These are phyloP conservation scores for Cytospora paraplurivora DNA, from an alignment of 2,329 filamentous ascomycete genomes.

Conservation along the genomic window DNA sequence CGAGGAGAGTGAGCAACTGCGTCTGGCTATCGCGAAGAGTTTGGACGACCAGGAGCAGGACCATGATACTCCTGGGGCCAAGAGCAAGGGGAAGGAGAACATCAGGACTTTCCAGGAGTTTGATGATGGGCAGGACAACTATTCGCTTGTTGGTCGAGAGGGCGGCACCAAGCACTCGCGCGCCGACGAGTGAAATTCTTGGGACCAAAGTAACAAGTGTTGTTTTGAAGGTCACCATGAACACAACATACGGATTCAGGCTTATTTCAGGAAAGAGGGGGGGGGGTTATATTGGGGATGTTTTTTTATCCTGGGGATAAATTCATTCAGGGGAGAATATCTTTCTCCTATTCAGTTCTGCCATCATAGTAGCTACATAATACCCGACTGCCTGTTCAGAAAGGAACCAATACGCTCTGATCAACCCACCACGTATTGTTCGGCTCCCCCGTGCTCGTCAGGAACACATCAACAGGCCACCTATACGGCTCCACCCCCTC, in stretches of 20 bases:
- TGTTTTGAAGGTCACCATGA: neutral
- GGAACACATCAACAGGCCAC: slow-evolving; percentile 33
- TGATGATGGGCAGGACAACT: neutral
- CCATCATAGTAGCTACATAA: neutral
- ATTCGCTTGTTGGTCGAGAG: neutral
- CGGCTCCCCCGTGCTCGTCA: slow-evolving; percentile 26
- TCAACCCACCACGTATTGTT: slow-evolving; percentile 31
- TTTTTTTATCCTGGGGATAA: no score
- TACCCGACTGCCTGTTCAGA: slow-evolving; percentile 12
- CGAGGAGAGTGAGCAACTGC: neutral
- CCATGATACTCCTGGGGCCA: neutral
- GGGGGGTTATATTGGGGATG: no score
- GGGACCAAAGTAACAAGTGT: neutral
- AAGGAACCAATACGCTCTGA: slow-evolving; percentile 29
- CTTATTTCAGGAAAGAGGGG: no score
- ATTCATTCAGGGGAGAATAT: neutral
- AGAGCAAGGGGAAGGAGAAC: slow-evolving; percentile 1
- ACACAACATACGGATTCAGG: neutral
- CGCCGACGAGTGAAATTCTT: neutral
- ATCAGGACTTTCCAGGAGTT: neutral
- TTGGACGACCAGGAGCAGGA: neutral
- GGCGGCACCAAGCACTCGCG: slow-evolving; percentile 2
- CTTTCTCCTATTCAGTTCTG: no score
- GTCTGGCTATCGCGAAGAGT: neutral
- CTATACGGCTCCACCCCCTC: slow-evolving; percentile 36